Percentiles rank a stretch among this genome's conserved stretches.
phyloP scores from a whole-genome alignment of 345 rosid genomes.

The Nasturtium officinale region DNA sequence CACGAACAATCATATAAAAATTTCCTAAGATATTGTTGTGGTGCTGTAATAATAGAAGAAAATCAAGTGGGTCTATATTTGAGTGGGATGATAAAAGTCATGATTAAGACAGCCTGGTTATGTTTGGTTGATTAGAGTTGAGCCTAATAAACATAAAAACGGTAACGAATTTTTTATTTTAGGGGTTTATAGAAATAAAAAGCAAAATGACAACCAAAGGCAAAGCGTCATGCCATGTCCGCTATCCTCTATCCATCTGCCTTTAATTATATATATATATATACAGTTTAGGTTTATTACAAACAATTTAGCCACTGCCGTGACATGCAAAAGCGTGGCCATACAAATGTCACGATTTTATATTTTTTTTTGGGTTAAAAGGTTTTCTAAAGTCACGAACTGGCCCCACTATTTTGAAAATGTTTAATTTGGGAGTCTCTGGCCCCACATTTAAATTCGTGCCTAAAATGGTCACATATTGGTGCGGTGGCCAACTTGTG shows the following conservation, averaged over 20 bases:
- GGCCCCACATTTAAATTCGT: background rate
- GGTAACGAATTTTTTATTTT: background rate
- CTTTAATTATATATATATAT: background rate
- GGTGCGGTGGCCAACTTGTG: slow-evolving; percentile 1
- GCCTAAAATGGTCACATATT: background rate
- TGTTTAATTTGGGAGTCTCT: background rate
- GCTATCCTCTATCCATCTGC: slow-evolving; percentile 12
- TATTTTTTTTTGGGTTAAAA: too few relatives aligned
- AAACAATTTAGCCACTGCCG: background rate
- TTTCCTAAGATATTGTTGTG: slow-evolving; percentile 4
- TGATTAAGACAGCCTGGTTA: slow-evolving; percentile 36
- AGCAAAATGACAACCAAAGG: slow-evolving; percentile 10
- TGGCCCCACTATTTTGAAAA: background rate
- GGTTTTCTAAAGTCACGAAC: background rate
- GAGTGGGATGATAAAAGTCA: slow-evolving; percentile 27
- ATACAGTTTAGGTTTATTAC: background rate
- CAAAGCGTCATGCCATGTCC: slow-evolving; percentile 15
- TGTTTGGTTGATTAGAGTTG: slow-evolving; percentile 34
- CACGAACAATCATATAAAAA: slow-evolving; percentile 2
- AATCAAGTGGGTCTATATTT: slow-evolving; percentile 23
- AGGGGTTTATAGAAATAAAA: background rate
- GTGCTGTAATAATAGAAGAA: slow-evolving; percentile 5
- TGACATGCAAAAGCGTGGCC: background rate
- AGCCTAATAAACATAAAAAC: slow-evolving; percentile 19
- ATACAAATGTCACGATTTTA: background rate